phyloP scores from a whole-genome alignment of 352 stramenopile genomes.

The Globisporangium camurandrum region DNA sequence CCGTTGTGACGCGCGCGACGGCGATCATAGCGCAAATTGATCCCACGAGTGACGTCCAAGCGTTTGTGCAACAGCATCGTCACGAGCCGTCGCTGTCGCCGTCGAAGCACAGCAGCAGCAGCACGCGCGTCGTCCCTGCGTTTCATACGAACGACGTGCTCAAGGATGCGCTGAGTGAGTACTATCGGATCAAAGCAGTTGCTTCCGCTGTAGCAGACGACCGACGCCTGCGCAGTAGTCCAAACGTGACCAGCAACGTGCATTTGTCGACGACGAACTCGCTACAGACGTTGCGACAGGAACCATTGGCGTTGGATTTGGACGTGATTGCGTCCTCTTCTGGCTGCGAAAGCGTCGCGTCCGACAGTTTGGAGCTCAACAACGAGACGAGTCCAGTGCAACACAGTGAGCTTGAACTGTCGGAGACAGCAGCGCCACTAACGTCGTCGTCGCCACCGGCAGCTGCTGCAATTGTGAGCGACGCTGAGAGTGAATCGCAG shows the following conservation, averaged over 20 bases:
- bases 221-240: constrained; percentile 6
- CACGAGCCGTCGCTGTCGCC: too few relatives aligned
- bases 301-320: constrained; percentile 6
- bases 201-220: constrained; percentile 16
- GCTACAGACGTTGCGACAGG: neutral
- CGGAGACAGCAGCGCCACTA: neutral
- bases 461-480: constrained; percentile 10
- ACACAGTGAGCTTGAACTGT: constrained; percentile 1
- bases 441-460: constrained; percentile 5
- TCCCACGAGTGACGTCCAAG: constrained; percentile 39
- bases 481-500: constrained; percentile 26
- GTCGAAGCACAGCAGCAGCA: constrained; percentile 27
- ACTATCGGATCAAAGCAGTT: constrained; percentile 17
- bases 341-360: neutral
- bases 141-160: constrained; percentile 44
- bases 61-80: constrained; percentile 53
- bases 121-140: constrained; percentile 33
- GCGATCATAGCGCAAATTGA: constrained; percentile 45
- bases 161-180: constrained; percentile 48
- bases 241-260: constrained; percentile 2
- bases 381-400: constrained; percentile 1
- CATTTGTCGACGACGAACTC: neutral
- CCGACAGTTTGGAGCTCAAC: neutral
- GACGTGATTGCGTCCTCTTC: constrained; percentile 6
- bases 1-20: constrained; percentile 29